Base-by-base conservation (phyloP, 2,329 filamentous ascomycete species). In the Teratosphaeria zuluensis region DNA sequence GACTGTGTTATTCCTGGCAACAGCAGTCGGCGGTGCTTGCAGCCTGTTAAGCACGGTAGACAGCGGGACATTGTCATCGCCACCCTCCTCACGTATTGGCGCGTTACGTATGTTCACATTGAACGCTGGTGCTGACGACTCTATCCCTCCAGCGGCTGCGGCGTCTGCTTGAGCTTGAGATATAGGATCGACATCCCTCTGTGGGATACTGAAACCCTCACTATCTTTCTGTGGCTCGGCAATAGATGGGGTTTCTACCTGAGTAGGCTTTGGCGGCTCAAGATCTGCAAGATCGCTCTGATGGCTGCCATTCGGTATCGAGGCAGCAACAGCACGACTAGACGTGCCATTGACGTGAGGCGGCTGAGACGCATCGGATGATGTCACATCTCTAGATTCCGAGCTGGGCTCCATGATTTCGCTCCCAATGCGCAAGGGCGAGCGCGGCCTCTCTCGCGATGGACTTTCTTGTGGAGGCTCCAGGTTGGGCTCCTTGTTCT, bases 71-170 rank as follows among this genome's bases (percentile, higher is more conserved):
- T 86, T 79, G 68, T 86, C 84, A 53, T 85, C 89, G 28, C 56
- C 63, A 59, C 87, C 85, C 64, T 94, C 89, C 66, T 92, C 88
- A 2, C 83, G 82, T 21, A 94, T 88, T 0, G 90, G 89, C 46
- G 87, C 85, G 63, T 88, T 88, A 62, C 86, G 81, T 56, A 95
- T 95, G 69, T 84, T 90, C 56, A 95, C 80, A 72, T 89, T 92
- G 76, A 91, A 91, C 59, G 80, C 77, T 8, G 85, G 77, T 53
- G 85, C 81, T 4, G 74, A 75, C 51, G 85, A 83, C 55, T 86
- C 84, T 12, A 75, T 9, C 24, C 54, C 77, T 21, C 55, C 73
- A 48, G 62, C 59, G 48, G 61, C 64, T 3, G 79, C 80, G 8
- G 81, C 84, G 69, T 91, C 88, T 51, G 80, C 80, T 71, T 91